Percentiles rank a stretch among this genome's conserved stretches.
phyloP scores from a whole-genome alignment of 2,329 filamentous ascomycete genomes.

The Aspergillus vadensis region DNA sequence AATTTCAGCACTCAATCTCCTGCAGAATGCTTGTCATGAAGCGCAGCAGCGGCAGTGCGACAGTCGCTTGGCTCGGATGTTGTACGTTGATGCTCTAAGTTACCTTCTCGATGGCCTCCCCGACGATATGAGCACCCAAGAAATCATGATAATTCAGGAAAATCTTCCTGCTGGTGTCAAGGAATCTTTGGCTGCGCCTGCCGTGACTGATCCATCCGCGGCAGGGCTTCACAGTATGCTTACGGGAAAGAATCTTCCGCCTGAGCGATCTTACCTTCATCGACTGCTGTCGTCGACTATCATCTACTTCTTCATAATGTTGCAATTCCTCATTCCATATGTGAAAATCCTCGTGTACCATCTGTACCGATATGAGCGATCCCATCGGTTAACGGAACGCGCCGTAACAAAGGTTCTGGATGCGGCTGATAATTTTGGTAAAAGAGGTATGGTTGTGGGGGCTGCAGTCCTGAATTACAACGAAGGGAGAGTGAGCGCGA shows the following conservation, averaged over 20 bases:
- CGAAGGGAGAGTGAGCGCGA: slow-evolving; percentile 65
- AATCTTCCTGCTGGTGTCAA: slow-evolving; percentile 30
- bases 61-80: slow-evolving; percentile 34
- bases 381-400: slow-evolving; percentile 65
- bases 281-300: slow-evolving; percentile 59
- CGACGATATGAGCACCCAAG: slow-evolving; percentile 33
- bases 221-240: background rate
- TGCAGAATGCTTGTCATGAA: slow-evolving; percentile 40
- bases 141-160: slow-evolving; percentile 30
- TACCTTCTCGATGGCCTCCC: slow-evolving; percentile 43
- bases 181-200: slow-evolving; percentile 11
- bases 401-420: slow-evolving; percentile 56
- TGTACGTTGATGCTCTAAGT: slow-evolving; percentile 41
- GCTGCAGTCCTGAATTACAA: slow-evolving; percentile 62
- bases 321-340: slow-evolving; percentile 65
- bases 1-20: slow-evolving; percentile 36
- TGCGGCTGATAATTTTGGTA: slow-evolving; percentile 57
- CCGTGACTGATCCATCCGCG: background rate
- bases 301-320: slow-evolving; percentile 60
- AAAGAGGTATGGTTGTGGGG: slow-evolving; percentile 54
- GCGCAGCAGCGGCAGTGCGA: slow-evolving; percentile 36
- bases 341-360: slow-evolving; percentile 56
- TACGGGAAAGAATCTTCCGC: background rate
- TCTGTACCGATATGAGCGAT: slow-evolving; percentile 64
- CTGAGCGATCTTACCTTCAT: slow-evolving; percentile 56